Evolutionary conservation across 768 basidiomycete species (phyloP).

Genomic region (Panellus pusillus): DNA sequence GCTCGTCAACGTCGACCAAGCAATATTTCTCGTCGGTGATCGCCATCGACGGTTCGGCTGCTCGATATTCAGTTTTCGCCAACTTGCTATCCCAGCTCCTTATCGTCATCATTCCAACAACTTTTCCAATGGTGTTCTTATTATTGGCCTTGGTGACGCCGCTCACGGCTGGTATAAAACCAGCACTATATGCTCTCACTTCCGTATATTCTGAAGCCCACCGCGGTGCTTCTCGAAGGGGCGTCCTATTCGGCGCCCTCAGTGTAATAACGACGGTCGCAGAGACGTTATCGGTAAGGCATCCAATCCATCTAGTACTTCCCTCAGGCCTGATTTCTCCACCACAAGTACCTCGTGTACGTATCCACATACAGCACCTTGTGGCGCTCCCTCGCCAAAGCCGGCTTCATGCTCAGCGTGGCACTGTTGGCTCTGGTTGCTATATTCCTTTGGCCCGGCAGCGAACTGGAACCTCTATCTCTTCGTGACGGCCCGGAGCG

Average conservation of each 20-base stretch:
- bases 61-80: constrained; percentile 8
- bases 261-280: constrained; percentile 14
- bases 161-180: constrained; percentile 15
- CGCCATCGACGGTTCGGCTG: constrained; percentile 9
- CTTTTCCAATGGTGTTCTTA: constrained; percentile 7
- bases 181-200: constrained; percentile 15
- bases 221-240: constrained; percentile 5
- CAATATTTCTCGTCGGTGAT: constrained; percentile 17
- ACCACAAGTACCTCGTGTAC: constrained; percentile 14
- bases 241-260: constrained; percentile 14
- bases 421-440: constrained; percentile 11
- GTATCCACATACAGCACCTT: constrained; percentile 6
- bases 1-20: constrained; percentile 13
- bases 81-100: constrained; percentile 13
- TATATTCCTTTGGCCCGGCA: constrained; percentile 14
- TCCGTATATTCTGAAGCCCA: constrained; percentile 9
- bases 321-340: neutral
- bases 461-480: neutral
- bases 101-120: constrained; percentile 8
- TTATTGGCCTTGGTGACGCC: constrained; percentile 9
- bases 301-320: neutral
- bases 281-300: constrained; percentile 16
- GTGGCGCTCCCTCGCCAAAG: constrained; percentile 8
- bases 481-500: constrained; percentile 10
- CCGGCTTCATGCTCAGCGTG: constrained; percentile 16